Percentiles rank a stretch among this genome's conserved stretches.
phyloP scores from a whole-genome alignment of 495 filamentous ascomycete species.

The Penicillium longicatenatum region DNA sequence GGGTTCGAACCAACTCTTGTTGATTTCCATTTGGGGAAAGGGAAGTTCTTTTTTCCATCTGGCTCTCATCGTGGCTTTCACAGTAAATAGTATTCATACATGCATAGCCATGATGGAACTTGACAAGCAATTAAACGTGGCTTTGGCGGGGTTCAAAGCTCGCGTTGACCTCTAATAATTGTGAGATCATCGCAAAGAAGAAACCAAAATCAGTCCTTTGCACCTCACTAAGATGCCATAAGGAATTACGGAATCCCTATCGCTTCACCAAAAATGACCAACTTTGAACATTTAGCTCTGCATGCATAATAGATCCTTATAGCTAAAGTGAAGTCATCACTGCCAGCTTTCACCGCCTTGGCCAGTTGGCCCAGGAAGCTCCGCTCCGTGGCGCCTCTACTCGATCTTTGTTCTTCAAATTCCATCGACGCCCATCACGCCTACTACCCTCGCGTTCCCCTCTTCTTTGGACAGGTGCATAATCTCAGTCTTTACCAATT shows the following conservation, averaged over 20 bases:
- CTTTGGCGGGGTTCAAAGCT: neutral
- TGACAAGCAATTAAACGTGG: neutral
- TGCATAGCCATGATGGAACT: neutral
- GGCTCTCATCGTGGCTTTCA: no score
- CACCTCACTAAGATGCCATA: neutral
- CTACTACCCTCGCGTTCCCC: neutral
- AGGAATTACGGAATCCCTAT: neutral
- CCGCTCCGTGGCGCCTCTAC: slow-evolving; percentile 14
- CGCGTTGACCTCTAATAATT: neutral
- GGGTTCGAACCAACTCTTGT: neutral
- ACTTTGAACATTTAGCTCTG: neutral
- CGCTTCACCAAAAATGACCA: neutral
- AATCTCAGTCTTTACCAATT: neutral
- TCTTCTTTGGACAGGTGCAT: neutral
- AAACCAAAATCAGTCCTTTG: neutral
- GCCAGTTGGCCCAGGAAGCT: slow-evolving; percentile 1
- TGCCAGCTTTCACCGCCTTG: slow-evolving; percentile 8
- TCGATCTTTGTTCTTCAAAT: neutral
- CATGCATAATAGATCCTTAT: neutral
- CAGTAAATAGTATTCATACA: no score
- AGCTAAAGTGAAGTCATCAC: slow-evolving; percentile 7
- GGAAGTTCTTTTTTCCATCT: neutral
- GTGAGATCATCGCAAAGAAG: neutral
- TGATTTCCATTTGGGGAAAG: neutral
- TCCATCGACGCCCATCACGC: neutral